Evolutionary conservation across 2,329 filamentous ascomycete species (phyloP).

Genomic region (Penicillium aurantiogriseum): DNA sequence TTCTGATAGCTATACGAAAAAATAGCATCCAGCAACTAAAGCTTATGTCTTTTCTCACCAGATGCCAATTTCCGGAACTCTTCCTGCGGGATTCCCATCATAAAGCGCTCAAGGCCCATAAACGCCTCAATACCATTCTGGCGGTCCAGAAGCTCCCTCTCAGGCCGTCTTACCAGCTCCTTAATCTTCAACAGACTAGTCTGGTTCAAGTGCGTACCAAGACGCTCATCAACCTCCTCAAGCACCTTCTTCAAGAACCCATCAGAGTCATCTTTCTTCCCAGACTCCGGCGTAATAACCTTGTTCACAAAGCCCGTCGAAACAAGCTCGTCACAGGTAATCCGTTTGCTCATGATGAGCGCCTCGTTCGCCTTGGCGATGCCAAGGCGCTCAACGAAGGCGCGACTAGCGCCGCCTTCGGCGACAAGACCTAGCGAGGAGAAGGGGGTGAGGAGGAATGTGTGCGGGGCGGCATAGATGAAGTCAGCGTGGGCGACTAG

Average conservation of each 20-base stretch:
- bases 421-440: slow-evolving; percentile 83
- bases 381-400: slow-evolving; percentile 77
- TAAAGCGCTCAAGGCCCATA: slow-evolving; percentile 76
- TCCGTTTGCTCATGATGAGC: slow-evolving; percentile 81
- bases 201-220: slow-evolving; percentile 76
- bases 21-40: slow-evolving; percentile 52
- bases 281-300: slow-evolving; percentile 62
- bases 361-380: slow-evolving; percentile 85
- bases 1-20: slow-evolving; percentile 1
- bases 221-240: slow-evolving; percentile 72
- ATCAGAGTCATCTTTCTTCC: slow-evolving; percentile 59
- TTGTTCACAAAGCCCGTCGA: slow-evolving; percentile 81
- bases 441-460: slow-evolving; percentile 90
- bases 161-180: slow-evolving; percentile 72
- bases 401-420: slow-evolving; percentile 78
- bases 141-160: slow-evolving; percentile 68
- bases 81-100: slow-evolving; percentile 76
- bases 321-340: slow-evolving; percentile 70
- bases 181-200: slow-evolving; percentile 83
- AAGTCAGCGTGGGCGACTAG: slow-evolving; percentile 84
- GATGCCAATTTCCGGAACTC: slow-evolving; percentile 83
- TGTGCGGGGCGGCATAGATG: slow-evolving; percentile 76
- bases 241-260: slow-evolving; percentile 72
- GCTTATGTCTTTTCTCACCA: slow-evolving; percentile 91
- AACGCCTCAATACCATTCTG: slow-evolving; percentile 85